Conservation (phyloP, 2,329 filamentous ascomycete species). For the Aspergillus ruber region DNA sequence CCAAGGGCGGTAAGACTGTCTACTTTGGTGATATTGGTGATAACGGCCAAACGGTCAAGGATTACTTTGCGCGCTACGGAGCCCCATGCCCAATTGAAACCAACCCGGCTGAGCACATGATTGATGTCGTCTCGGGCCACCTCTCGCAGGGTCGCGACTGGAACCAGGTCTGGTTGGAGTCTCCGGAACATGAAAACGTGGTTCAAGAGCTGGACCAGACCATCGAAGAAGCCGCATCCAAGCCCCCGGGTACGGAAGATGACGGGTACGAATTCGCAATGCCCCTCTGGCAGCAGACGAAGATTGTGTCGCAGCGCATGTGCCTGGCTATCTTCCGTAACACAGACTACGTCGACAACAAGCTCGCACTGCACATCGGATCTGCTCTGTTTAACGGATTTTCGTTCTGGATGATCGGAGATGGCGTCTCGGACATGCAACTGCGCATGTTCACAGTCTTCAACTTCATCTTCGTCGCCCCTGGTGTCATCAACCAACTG, state of each 20-base stretch:
- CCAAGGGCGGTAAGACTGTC: constrained; percentile 62
- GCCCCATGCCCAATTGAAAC: constrained; percentile 56
- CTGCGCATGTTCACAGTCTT: constrained; percentile 66
- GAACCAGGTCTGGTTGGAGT: constrained; percentile 65
- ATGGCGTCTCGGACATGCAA: constrained; percentile 60
- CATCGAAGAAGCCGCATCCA: constrained; percentile 41
- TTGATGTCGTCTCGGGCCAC: constrained; percentile 43
- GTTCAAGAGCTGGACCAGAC: constrained; percentile 59
- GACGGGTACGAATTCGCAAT: constrained; percentile 58
- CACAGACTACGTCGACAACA: constrained; percentile 60
- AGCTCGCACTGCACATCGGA: constrained; percentile 51
- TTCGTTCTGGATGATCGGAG: constrained; percentile 62
- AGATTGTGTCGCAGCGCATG: constrained; percentile 59
- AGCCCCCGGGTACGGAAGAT: constrained; percentile 39
- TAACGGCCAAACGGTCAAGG: constrained; percentile 55
- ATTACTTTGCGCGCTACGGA: constrained; percentile 61
- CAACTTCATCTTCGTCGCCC: constrained; percentile 52
- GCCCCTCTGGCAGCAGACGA: constrained; percentile 55
- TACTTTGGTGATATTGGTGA: constrained; percentile 65
- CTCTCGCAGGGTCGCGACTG: constrained; percentile 54
- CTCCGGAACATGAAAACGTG: constrained; percentile 52
- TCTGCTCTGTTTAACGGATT: constrained; percentile 45
- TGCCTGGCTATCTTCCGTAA: constrained; percentile 62
- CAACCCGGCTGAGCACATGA: constrained; percentile 57
- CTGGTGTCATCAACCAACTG: constrained; percentile 42